Base-by-base conservation (phyloP, 1,284 basidiomycete species). In the Cryptococcus deneoformans region DNA sequence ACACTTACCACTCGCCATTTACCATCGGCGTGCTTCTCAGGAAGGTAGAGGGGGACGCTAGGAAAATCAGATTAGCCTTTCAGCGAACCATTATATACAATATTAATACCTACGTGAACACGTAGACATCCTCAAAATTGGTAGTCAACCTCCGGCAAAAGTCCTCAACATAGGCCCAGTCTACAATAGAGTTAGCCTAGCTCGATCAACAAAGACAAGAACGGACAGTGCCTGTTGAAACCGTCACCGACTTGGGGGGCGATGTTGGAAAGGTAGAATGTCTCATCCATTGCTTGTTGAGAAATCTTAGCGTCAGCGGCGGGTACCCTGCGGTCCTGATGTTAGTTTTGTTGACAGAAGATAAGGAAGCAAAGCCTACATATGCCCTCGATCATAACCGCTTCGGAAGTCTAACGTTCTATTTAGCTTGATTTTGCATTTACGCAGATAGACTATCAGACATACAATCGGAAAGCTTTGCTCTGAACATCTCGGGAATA, bases 201-300 rank as follows among this genome's bases (percentile, higher is more conserved):
- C 46, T 34, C 20, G 20, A 20, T 20, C 20, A 37, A 52, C 39
- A 46, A 37, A 43, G 12, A 51, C 46, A 20, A 20, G 38, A 7
- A 77, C 85, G 61, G 67, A 91, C 92, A 99, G 74, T 99, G 92
- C 54, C 96, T 82, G 74, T 99, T 99, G 82, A 99, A 99, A 0
- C 95, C 95, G 47, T 86, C 90, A 2, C 96, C 96, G 10, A 99
- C 92, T 83, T 99, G 96, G 40, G 96, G 96, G 0, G 96, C 94
- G 56, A 99, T 98, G 73, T 99, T 99, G 4, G 90, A 87, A 50
- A 99, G 79, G 45, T 90, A 80, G 78, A 99, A 99, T 0, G 96
- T 99, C 79, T 99, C 92, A 75, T 98, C 79, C 95, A 99, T 98
- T 4, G 95, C 96, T 58, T 85, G 82, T 82, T 97, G 80, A 2